Evolutionary conservation across 139 green algal genomes (phyloP).

Genomic region (Monoraphidium neglectum): DNA sequence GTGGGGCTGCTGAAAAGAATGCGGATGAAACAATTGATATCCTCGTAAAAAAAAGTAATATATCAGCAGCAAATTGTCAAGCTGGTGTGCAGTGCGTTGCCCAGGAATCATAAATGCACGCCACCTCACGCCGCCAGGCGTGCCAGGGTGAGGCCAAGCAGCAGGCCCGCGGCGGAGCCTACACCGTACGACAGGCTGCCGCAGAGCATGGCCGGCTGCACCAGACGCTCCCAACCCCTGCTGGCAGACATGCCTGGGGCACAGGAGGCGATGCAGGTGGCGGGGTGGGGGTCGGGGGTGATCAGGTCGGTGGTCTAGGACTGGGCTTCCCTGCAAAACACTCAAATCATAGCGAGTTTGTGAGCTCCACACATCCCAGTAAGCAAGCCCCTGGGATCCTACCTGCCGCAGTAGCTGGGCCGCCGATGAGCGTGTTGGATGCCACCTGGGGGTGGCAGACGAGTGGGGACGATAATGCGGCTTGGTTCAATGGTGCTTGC

Average conservation of each 20-base stretch:
- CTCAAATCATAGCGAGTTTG: not conserved
- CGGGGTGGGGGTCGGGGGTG: not conserved
- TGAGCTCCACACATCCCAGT: not conserved
- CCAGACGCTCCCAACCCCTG: slow-evolving; percentile 65
- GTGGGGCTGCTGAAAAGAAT: too few relatives aligned
- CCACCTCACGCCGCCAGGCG: slow-evolving; percentile 3
- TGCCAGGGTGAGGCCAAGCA: slow-evolving; percentile 16
- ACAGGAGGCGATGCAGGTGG: not conserved
- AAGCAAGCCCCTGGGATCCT: not conserved
- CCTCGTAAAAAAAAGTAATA: too few relatives aligned
- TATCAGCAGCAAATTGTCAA: too few relatives aligned
- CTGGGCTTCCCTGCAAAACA: not conserved
- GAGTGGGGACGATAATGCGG: too few relatives aligned
- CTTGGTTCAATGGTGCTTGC: too few relatives aligned
- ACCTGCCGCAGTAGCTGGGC: slow-evolving; percentile 73
- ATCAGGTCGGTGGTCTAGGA: not conserved
- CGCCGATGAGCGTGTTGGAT: slow-evolving; percentile 79
- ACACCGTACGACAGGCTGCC: slow-evolving; percentile 66
- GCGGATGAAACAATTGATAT: too few relatives aligned
- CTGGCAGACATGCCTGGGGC: slow-evolving; percentile 65
- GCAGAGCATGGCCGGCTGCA: slow-evolving; percentile 70
- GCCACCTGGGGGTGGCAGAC: slow-evolving; percentile 65
- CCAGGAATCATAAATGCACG: too few relatives aligned
- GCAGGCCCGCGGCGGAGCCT: slow-evolving; percentile 46
- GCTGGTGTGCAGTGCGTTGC: too few relatives aligned